Conservation (phyloP, 2,329 filamentous ascomycete genomes). For the Ophiosphaerella narmari region DNA sequence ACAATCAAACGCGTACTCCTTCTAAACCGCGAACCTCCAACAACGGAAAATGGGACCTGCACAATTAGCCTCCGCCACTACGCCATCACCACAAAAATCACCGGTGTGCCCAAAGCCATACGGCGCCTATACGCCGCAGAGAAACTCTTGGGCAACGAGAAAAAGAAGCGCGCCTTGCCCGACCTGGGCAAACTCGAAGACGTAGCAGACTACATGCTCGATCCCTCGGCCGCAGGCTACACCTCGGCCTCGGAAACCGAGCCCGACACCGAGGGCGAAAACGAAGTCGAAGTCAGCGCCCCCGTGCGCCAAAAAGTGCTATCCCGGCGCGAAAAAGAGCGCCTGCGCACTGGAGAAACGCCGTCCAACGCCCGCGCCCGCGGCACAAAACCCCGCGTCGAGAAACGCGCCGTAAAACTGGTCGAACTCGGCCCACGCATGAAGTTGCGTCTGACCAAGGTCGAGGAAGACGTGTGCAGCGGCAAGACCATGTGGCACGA, state of each 20-base stretch:
- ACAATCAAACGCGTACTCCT: constrained; percentile 92
- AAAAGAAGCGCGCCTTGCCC: constrained; percentile 71
- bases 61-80: constrained; percentile 90
- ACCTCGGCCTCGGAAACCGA: constrained; percentile 93
- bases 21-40: constrained; percentile 74
- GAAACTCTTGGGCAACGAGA: constrained; percentile 66
- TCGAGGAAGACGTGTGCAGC: constrained; percentile 88
- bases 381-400: constrained; percentile 58
- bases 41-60: constrained; percentile 61
- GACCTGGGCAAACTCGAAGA: constrained; percentile 91
- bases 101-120: constrained; percentile 82
- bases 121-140: constrained; percentile 84
- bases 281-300: constrained; percentile 83
- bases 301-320: constrained; percentile 65
- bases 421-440: constrained; percentile 91
- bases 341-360: constrained; percentile 48
- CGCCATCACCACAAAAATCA: constrained; percentile 87
- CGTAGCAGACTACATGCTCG: constrained; percentile 92
- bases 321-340: constrained; percentile 57
- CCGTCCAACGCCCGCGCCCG: constrained; percentile 42
- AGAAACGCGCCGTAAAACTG: constrained; percentile 87
- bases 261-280: constrained; percentile 90
- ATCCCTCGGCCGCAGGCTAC: constrained; percentile 77
- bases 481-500: constrained; percentile 98
- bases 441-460: constrained; percentile 87